phyloP scores from a whole-genome alignment of 768 basidiomycete genomes.

The Lactifluus pinguis region DNA sequence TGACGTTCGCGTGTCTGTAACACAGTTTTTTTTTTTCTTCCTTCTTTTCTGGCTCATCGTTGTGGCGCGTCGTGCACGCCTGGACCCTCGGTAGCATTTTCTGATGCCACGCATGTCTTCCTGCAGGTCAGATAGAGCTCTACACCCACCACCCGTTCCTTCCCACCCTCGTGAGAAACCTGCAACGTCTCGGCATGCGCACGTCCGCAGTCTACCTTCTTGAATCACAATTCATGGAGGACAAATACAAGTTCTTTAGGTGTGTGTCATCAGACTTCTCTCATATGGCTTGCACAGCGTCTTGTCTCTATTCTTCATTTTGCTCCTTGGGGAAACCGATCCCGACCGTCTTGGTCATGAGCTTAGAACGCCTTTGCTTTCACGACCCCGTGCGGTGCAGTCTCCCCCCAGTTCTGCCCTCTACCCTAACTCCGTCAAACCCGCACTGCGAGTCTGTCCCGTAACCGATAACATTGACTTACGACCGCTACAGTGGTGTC shows the following conservation, averaged over 20 bases:
- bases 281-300: slow-evolving; percentile 8
- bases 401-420: background rate
- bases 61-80: background rate
- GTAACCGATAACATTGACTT: slow-evolving; percentile 15
- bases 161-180: slow-evolving; percentile 73
- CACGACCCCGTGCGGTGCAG: background rate
- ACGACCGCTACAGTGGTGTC: slow-evolving; percentile 55
- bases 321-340: background rate
- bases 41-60: background rate
- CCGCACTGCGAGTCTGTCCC: background rate
- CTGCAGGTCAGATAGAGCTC: slow-evolving; percentile 88
- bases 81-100: background rate
- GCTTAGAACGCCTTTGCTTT: background rate
- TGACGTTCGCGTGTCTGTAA: background rate
- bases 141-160: slow-evolving; percentile 98
- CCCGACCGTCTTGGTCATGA: background rate
- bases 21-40: background rate
- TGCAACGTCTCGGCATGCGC: slow-evolving; percentile 70
- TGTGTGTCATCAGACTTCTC: slow-evolving; percentile 28
- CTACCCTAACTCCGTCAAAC: slow-evolving; percentile 13
- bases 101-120: background rate
- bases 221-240: slow-evolving; percentile 99
- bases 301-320: background rate
- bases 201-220: slow-evolving; percentile 88
- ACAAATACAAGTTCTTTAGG: slow-evolving; percentile 97